Percentiles rank a stretch among this genome's conserved stretches.
Evolutionary conservation across 202 grass and related monocot species (phyloP).

Genomic region (Setaria italica): DNA sequence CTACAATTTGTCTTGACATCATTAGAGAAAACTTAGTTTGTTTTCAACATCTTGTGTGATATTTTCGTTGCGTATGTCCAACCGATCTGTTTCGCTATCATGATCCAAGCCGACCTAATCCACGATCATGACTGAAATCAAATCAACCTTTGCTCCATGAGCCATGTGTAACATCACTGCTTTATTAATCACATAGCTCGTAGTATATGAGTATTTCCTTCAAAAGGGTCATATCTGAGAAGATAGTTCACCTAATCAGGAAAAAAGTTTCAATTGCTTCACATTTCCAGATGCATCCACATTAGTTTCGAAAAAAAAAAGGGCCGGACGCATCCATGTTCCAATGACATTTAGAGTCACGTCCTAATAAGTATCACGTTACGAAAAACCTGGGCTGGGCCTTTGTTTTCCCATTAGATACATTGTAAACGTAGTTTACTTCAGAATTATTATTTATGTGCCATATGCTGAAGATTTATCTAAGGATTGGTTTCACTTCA

Average conservation of each 20-base stretch:
- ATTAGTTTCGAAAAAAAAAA: background rate
- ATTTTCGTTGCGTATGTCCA: conserved; percentile 19
- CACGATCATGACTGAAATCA: conserved; percentile 25
- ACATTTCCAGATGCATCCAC: conserved; percentile 25
- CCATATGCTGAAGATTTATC: background rate
- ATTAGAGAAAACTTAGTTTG: background rate
- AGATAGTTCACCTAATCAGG: conserved; percentile 25
- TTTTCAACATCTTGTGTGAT: background rate
- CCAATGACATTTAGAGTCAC: background rate
- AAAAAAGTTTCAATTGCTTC: background rate
- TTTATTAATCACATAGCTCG: conserved; percentile 14
- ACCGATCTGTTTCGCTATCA: background rate
- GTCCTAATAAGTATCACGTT: background rate
- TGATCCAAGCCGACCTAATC: conserved; percentile 31
- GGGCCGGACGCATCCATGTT: background rate
- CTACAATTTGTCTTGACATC: background rate
- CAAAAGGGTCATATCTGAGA: conserved; percentile 30
- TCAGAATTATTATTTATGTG: background rate
- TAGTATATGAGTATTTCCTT: conserved; percentile 10
- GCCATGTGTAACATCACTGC: conserved; percentile 20
- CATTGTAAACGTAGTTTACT: background rate
- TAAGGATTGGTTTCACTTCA: background rate
- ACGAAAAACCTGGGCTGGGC: background rate
- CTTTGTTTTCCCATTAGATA: background rate
- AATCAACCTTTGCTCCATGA: conserved; percentile 23